Percentiles rank a stretch among this genome's conserved stretches.
phyloP scores from a whole-genome alignment of 768 basidiomycete species.

The Cantharellus anzutake region DNA sequence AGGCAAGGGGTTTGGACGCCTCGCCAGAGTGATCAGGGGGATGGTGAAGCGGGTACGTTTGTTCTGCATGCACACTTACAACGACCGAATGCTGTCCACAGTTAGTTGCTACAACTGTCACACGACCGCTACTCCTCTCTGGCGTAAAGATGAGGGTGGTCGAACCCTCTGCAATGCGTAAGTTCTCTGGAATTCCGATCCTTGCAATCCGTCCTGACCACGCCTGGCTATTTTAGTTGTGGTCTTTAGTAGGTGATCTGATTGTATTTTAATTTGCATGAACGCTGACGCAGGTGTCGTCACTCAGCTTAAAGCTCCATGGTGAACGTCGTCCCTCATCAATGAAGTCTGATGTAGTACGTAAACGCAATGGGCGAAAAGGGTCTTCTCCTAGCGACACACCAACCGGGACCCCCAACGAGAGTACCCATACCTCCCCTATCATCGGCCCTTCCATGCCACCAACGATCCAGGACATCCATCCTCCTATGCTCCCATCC shows the following conservation, averaged over 20 bases:
- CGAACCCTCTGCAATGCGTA: constrained; percentile 85
- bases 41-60: constrained; percentile 10
- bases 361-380: constrained; percentile 44
- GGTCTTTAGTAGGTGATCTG: constrained; percentile 42
- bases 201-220: no score
- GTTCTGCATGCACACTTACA: not conserved
- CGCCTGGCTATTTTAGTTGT: constrained; percentile 27
- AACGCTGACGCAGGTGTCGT: constrained; percentile 1
- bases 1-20: constrained; percentile 41
- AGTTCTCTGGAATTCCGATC: constrained; percentile 16
- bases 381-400: constrained; percentile 30
- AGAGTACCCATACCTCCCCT: constrained; percentile 56
- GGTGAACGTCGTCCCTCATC: constrained; percentile 73
- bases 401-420: constrained; percentile 55
- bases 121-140: constrained; percentile 73
- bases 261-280: constrained; percentile 12
- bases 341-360: constrained; percentile 83
- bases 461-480: not conserved
- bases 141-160: constrained; percentile 83
- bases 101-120: constrained; percentile 85
- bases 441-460: constrained; percentile 9
- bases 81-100: constrained; percentile 12
- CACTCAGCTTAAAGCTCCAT: constrained; percentile 51
- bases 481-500: not conserved
- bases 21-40: constrained; percentile 54